Evolutionary conservation across 1,284 basidiomycete genomes (phyloP), one percentile per base, ranked within the genome.

Genomic region (Phaffia rhodozyma): DNA sequence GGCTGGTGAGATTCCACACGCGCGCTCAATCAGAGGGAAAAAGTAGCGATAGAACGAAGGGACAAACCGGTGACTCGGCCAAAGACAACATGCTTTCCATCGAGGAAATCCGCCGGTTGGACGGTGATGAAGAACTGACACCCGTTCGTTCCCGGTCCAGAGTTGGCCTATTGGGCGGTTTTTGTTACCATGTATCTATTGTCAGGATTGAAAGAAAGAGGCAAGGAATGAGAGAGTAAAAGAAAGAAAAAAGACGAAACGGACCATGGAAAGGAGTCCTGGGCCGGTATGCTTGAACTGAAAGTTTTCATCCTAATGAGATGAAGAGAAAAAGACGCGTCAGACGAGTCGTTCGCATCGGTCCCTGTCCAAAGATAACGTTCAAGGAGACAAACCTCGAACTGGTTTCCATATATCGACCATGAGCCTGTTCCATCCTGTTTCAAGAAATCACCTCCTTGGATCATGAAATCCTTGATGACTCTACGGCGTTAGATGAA

Each of bases 71-170:
- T 82, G 43, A 96, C 89, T 68, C 84, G 86, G 16, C 92, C 92
- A 71, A 97, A 97, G 1, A 96, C 91, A 67, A 89, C 86, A 74
- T 97, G 92, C 73, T 96, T 97, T 60, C 87, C 87, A 72, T 97
- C 91, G 51, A 97, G 80, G 75, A 97, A 98, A 69, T 91, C 88
- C 67, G 91, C 93, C 66, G 89, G 87, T 20, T 86, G 90, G 0
- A 89, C 91, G 0, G 94, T 98, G 71, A 98, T 87, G 80, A 98
- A 98, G 80, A 98, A 98, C 84, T 96, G 70, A 21, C 55, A 94
- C 2, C 92, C 92, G 71, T 97, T 96, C 5, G 91, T 93, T 71
- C 89, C 86, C 0, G 86, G 82, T 3, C 91, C 91, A 0, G 91
- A 93, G 75, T 96, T 96, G 0, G 91, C 91, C 90, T 92, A 69